phyloP scores from a whole-genome alignment of 176 grass and related monocot genomes.

The Themeda triandra region DNA sequence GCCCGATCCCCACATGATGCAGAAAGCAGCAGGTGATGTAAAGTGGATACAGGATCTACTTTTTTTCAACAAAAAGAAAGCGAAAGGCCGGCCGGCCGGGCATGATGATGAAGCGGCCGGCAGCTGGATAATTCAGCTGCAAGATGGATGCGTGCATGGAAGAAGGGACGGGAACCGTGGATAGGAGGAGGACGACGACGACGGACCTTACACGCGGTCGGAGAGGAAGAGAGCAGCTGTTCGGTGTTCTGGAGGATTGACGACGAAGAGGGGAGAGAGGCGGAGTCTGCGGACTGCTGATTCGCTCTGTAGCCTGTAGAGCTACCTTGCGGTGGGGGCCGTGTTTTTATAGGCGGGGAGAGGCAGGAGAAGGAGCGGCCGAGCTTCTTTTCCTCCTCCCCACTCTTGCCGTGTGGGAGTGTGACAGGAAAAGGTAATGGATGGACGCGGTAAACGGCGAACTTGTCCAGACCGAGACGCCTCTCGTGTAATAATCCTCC shows the following conservation, averaged over 20 bases:
- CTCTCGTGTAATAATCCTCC: background rate
- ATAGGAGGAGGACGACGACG: background rate
- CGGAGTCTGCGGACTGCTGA: background rate
- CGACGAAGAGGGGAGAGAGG: background rate
- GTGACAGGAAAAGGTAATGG: background rate
- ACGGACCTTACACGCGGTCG: background rate
- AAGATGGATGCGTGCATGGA: background rate
- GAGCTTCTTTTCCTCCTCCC: constrained; percentile 18
- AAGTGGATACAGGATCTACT: constrained; percentile 20
- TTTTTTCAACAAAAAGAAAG: background rate
- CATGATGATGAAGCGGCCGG: background rate
- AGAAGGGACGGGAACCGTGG: background rate
- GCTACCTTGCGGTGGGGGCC: background rate
- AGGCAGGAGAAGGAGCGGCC: constrained; percentile 16
- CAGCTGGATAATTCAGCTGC: background rate
- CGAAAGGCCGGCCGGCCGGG: background rate
- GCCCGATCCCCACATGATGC: background rate
- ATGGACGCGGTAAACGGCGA: background rate
- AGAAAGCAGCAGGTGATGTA: background rate
- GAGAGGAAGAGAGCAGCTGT: background rate
- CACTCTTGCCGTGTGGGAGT: background rate
- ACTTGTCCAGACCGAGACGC: background rate
- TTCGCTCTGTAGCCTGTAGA: background rate
- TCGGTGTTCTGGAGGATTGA: background rate
- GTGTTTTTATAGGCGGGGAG: constrained; percentile 27